These are phyloP conservation scores for Phoma sp. DNA, from an alignment of 2,329 filamentous ascomycete genomes.

Conservation along the genomic window DNA sequence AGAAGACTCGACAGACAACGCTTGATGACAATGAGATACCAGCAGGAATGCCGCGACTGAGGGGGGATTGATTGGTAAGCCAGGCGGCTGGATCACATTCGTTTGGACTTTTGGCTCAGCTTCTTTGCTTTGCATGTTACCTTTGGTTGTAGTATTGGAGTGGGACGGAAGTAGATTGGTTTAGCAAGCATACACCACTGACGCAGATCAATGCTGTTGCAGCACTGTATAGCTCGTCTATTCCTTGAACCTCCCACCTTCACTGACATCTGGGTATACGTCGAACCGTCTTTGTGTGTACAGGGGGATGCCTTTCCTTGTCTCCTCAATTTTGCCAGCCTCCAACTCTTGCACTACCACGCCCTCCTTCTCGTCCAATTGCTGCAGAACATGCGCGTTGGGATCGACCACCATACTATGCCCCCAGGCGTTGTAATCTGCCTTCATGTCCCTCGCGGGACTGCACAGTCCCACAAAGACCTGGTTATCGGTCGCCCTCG, in stretches of 20 bases:
- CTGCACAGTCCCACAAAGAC: constrained; percentile 92
- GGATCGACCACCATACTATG: constrained; percentile 90
- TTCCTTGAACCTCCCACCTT: constrained; percentile 58
- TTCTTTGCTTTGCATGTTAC: background rate
- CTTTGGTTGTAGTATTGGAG: background rate
- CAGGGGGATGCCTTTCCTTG: constrained; percentile 77
- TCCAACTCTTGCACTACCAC: constrained; percentile 69
- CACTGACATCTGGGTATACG: constrained; percentile 89
- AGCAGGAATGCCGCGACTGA: constrained; percentile 12
- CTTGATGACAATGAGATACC: constrained; percentile 1
- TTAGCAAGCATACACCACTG: background rate
- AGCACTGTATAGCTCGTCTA: constrained; percentile 4
- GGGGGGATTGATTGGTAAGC: constrained; percentile 14
- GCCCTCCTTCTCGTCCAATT: constrained; percentile 79
- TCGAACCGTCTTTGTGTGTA: constrained; percentile 88
- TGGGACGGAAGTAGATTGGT: background rate
- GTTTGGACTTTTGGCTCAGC: background rate
- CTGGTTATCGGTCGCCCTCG: constrained; percentile 91
- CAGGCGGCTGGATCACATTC: background rate
- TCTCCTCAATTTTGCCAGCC: constrained; percentile 50
- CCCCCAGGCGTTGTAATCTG: constrained; percentile 87
- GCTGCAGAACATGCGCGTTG: constrained; percentile 78
- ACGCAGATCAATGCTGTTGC: background rate
- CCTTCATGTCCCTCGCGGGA: constrained; percentile 79
- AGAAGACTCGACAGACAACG: constrained; percentile 17